Conservation (phyloP, 495 filamentous ascomycete species). For the Talaromyces wortmannii region DNA sequence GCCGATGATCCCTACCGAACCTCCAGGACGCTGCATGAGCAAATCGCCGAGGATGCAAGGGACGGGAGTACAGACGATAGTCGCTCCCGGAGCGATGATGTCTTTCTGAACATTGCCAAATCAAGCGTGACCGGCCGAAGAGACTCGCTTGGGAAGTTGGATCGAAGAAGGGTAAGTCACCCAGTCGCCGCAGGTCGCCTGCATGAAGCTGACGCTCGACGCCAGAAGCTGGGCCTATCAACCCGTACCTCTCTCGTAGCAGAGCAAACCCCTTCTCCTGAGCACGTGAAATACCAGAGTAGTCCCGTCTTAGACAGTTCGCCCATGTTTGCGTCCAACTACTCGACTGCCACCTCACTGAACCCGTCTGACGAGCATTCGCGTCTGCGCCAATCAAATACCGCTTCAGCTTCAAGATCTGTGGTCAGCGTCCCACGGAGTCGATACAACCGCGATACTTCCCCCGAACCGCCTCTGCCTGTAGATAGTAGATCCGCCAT, state of each 20-base stretch:
- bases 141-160: constrained; percentile 37
- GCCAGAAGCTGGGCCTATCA: constrained; percentile 2
- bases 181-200: not conserved
- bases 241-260: constrained; percentile 4
- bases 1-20: not conserved
- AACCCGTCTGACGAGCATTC: constrained; percentile 43
- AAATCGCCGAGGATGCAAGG: constrained; percentile 2
- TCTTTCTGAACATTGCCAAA: constrained; percentile 59
- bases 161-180: constrained; percentile 43
- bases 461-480: constrained; percentile 34
- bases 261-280: constrained; percentile 35
- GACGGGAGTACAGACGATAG: constrained; percentile 21
- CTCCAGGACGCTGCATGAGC: not conserved
- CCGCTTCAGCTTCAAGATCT: constrained; percentile 34
- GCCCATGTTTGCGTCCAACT: constrained; percentile 28
- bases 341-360: constrained; percentile 35
- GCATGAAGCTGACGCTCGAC: not conserved
- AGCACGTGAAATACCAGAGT: constrained; percentile 18
- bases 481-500: constrained; percentile 41
- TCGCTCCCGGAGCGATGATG: constrained; percentile 44
- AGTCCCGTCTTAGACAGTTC: constrained; percentile 34
- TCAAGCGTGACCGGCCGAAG: constrained; percentile 39
- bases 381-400: constrained; percentile 31
- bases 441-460: constrained; percentile 33
- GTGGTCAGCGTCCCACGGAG: constrained; percentile 34